A percentile compares a stretch with the other conserved stretches of the same genome.
phyloP scores from a whole-genome alignment of 1,139 yeast species.

The Keqinozyma sinolaborantium region DNA sequence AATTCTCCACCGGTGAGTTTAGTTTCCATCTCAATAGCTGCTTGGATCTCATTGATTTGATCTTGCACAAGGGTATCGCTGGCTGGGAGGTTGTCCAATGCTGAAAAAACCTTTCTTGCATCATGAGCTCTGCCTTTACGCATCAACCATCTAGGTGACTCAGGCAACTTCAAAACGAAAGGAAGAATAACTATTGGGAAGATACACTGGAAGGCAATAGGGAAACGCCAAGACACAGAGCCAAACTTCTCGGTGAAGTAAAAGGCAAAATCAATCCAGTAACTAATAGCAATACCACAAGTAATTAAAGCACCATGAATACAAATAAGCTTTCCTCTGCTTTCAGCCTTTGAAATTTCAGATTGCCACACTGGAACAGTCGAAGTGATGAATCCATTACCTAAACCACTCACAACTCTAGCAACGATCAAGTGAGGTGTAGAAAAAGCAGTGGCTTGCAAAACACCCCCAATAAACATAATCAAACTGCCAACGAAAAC shows the following conservation, averaged over 20 bases:
- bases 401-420: constrained; percentile 39
- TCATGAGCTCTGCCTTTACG: constrained; percentile 36
- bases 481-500: constrained; percentile 25
- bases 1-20: constrained; percentile 16
- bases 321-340: constrained; percentile 28
- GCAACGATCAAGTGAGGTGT: constrained; percentile 31
- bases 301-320: constrained; percentile 31
- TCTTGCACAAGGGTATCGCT: constrained; percentile 2
- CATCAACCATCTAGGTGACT: constrained; percentile 48
- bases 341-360: constrained; percentile 28
- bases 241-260: constrained; percentile 18
- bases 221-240: constrained; percentile 31
- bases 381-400: constrained; percentile 29
- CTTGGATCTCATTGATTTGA: constrained; percentile 3
- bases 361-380: constrained; percentile 38
- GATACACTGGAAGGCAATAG: constrained; percentile 38
- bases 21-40: constrained; percentile 12
- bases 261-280: constrained; percentile 41
- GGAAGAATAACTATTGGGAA: constrained; percentile 25
- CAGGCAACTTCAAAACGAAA: constrained; percentile 29
- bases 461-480: constrained; percentile 27
- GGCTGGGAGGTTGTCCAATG: constrained; percentile 3
- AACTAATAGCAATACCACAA: constrained; percentile 31
- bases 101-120: constrained; percentile 25
- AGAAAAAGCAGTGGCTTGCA: constrained; percentile 26